A percentile compares a stretch with the other conserved stretches of the same genome.
phyloP scores from a whole-genome alignment of 108 stramenopile genomes.

The Schizochytrium sp. region DNA sequence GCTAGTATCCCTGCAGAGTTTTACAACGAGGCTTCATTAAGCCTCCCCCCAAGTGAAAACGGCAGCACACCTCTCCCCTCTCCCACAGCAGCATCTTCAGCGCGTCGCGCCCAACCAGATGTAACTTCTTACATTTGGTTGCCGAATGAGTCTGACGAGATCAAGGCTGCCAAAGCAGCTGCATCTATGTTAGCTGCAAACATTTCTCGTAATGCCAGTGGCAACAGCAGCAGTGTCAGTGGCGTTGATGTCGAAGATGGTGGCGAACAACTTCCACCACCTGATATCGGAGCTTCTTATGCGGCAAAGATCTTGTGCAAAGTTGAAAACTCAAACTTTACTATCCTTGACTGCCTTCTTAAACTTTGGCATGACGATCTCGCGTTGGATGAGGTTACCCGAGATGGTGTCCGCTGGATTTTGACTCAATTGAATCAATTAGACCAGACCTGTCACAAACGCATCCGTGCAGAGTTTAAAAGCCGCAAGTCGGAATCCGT shows the following conservation, averaged over 20 bases:
- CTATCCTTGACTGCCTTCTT: conserved; percentile 33
- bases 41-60: too few relatives aligned
- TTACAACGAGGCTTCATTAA: too few relatives aligned
- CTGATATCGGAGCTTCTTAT: background rate
- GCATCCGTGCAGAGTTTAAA: conserved; percentile 8
- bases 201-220: background rate
- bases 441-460: background rate
- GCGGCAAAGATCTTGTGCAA: background rate
- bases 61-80: too few relatives aligned
- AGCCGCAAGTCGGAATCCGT: conserved; percentile 31
- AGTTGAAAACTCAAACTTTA: background rate
- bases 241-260: background rate
- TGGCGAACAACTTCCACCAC: background rate
- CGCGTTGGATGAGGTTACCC: conserved; percentile 8
- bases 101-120: too few relatives aligned
- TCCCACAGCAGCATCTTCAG: too few relatives aligned
- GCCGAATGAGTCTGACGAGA: too few relatives aligned
- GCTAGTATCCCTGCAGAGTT: too few relatives aligned
- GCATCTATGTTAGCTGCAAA: too few relatives aligned
- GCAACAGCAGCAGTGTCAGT: background rate
- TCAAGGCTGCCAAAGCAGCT: too few relatives aligned
- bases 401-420: conserved; percentile 49
- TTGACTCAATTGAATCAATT: background rate
- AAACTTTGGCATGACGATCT: conserved; percentile 6
- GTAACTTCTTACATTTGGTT: too few relatives aligned